Percentiles rank a stretch among this genome's conserved stretches.
These are phyloP conservation scores for Coemansia sp. DNA, from an alignment of 192 early-diverging fungal species.

Conservation along the genomic window DNA sequence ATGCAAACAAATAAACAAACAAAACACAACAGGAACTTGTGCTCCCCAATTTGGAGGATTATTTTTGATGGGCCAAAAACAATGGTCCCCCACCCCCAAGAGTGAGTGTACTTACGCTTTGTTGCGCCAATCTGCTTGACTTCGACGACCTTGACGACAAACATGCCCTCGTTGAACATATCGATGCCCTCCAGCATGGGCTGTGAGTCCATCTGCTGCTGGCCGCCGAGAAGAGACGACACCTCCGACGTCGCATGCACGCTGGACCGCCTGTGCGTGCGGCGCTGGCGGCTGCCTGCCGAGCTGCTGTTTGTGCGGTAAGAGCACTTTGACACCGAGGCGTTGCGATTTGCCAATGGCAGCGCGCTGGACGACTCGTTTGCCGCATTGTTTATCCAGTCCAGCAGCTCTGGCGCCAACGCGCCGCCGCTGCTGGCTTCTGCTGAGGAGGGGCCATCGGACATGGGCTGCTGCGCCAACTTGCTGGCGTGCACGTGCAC, in stretches of 20 bases:
- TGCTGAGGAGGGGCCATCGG: background rate
- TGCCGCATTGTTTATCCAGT: slow-evolving; percentile 50
- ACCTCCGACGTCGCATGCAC: slow-evolving; percentile 30
- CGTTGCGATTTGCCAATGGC: slow-evolving; percentile 32
- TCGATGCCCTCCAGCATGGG: slow-evolving; percentile 7
- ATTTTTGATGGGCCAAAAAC: background rate
- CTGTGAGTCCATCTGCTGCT: background rate
- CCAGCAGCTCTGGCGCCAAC: slow-evolving; percentile 47
- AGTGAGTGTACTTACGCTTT: slow-evolving; percentile 11
- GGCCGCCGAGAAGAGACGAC: slow-evolving; percentile 13
- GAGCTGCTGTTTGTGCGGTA: slow-evolving; percentile 56
- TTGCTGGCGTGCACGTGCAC: slow-evolving; percentile 38
- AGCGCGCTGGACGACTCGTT: slow-evolving; percentile 36
- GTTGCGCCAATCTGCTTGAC: slow-evolving; percentile 41
- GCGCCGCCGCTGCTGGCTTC: slow-evolving; percentile 1
- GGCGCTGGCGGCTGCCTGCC: slow-evolving; percentile 37
- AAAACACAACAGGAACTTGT: background rate
- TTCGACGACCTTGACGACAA: slow-evolving; percentile 52
- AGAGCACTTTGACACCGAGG: slow-evolving; percentile 43
- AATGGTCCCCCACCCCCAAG: background rate
- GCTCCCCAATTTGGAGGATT: background rate
- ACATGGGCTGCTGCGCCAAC: background rate
- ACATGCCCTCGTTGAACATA: slow-evolving; percentile 42
- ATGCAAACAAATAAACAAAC: slow-evolving; percentile 10
- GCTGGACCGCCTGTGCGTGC: slow-evolving; percentile 41